Conservation (phyloP, 1,139 yeast species). For the Suhomyces terraborum region DNA sequence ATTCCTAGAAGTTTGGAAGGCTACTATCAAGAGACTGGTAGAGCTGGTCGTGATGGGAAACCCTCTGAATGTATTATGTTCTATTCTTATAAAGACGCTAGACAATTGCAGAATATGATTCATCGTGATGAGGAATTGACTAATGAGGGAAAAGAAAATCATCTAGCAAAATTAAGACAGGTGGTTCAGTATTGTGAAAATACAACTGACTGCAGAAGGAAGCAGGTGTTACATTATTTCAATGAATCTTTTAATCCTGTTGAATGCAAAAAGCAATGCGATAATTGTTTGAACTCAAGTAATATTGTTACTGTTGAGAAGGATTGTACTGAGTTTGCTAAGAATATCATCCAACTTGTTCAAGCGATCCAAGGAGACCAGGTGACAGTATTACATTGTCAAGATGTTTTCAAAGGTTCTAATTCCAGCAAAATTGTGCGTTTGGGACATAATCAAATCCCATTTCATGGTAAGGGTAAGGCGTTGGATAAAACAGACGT, state of each 20-base stretch:
- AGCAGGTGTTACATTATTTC: conserved; percentile 85
- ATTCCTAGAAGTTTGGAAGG: conserved; percentile 92
- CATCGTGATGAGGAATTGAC: conserved; percentile 72
- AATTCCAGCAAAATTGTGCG: conserved; percentile 59
- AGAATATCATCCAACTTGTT: conserved; percentile 60
- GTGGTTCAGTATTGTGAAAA: conserved; percentile 94
- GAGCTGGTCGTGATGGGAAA: conserved; percentile 95
- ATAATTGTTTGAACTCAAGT: conserved; percentile 63
- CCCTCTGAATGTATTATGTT: conserved; percentile 80
- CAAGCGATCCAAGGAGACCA: conserved; percentile 54
- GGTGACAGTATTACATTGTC: conserved; percentile 79
- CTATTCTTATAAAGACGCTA: conserved; percentile 75
- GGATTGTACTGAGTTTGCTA: conserved; percentile 73
- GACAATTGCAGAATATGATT: conserved; percentile 73
- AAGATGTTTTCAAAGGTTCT: conserved; percentile 82
- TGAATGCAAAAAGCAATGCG: conserved; percentile 75
- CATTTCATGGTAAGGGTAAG: conserved; percentile 72
- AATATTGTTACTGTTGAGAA: conserved; percentile 51
- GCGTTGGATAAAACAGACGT: conserved; percentile 63
- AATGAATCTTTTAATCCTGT: conserved; percentile 75
- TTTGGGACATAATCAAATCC: conserved; percentile 61
- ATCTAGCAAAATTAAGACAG: conserved; percentile 72
- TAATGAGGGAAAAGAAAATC: conserved; percentile 69
- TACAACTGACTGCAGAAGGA: conserved; percentile 84
- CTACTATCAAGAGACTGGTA: conserved; percentile 97